Evolutionary conservation across 2,329 filamentous ascomycete genomes (phyloP).

Genomic region (Fusarium sp.): DNA sequence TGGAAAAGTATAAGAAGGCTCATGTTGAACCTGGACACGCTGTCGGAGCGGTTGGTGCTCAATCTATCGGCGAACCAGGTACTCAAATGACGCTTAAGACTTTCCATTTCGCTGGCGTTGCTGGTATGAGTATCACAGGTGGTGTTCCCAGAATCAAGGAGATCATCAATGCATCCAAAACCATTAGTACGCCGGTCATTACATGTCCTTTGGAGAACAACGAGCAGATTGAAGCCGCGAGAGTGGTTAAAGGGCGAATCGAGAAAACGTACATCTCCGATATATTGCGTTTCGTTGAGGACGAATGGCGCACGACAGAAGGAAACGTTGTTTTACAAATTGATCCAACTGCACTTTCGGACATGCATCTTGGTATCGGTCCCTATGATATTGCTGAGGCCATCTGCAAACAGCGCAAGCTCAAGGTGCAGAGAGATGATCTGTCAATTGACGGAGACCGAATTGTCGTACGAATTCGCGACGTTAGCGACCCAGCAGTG

Average conservation of each 20-base stretch:
- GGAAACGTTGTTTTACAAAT: slow-evolving; percentile 85
- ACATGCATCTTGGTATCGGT: slow-evolving; percentile 83
- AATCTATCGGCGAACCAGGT: slow-evolving; percentile 97
- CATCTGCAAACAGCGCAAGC: slow-evolving; percentile 83
- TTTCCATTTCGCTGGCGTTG: slow-evolving; percentile 99
- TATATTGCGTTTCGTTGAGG: slow-evolving; percentile 82
- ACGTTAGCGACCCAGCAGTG: slow-evolving; percentile 62
- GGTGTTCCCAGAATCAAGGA: slow-evolving; percentile 99
- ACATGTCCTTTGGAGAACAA: slow-evolving; percentile 85
- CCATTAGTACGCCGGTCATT: slow-evolving; percentile 94
- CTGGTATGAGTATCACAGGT: slow-evolving; percentile 98
- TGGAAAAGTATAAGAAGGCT: slow-evolving; percentile 90
- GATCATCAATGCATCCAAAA: slow-evolving; percentile 98
- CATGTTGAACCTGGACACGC: slow-evolving; percentile 95
- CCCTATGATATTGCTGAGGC: slow-evolving; percentile 79
- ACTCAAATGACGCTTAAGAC: slow-evolving; percentile 99
- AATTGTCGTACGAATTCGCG: slow-evolving; percentile 79
- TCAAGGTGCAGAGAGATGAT: slow-evolving; percentile 78
- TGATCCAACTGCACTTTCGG: slow-evolving; percentile 80
- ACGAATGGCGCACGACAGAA: slow-evolving; percentile 83
- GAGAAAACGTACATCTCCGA: slow-evolving; percentile 95
- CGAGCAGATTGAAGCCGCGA: slow-evolving; percentile 80
- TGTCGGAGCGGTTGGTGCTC: slow-evolving; percentile 94
- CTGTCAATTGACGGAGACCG: slow-evolving; percentile 70
- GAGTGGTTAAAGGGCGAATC: slow-evolving; percentile 90